Conservation (phyloP, 2,329 filamentous ascomycete genomes). For the Drechslera avenae region DNA sequence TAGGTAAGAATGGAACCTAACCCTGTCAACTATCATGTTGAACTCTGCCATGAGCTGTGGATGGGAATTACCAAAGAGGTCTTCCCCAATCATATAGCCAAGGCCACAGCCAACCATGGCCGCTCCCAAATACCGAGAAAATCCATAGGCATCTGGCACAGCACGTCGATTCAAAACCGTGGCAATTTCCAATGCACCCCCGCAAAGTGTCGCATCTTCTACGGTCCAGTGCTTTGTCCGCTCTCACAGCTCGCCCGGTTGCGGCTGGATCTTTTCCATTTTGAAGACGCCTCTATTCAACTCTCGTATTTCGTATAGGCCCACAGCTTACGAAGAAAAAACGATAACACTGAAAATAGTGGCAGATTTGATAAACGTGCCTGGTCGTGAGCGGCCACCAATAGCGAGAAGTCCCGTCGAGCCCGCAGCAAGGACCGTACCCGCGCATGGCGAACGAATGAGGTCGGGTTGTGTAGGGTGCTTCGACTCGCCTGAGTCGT, state of each 20-base stretch:
- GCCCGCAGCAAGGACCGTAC: slow-evolving; percentile 12
- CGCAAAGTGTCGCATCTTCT: slow-evolving; percentile 23
- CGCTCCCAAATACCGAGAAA: slow-evolving; percentile 23
- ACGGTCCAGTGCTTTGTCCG: slow-evolving; percentile 21
- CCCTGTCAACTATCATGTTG: neutral
- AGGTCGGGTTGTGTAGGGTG: slow-evolving; percentile 15
- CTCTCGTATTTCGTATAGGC: slow-evolving; percentile 21
- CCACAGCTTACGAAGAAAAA: slow-evolving; percentile 11
- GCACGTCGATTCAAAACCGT: slow-evolving; percentile 21
- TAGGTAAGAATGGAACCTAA: slow-evolving; percentile 1
- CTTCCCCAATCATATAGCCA: slow-evolving; percentile 9
- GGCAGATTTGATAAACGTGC: slow-evolving; percentile 20
- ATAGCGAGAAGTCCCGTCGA: slow-evolving; percentile 19
- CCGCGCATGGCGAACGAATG: slow-evolving; percentile 11
- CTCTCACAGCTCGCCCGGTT: slow-evolving; percentile 28
- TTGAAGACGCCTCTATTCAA: slow-evolving; percentile 28
- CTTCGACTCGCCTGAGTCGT: slow-evolving; percentile 26
- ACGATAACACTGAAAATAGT: slow-evolving; percentile 17
- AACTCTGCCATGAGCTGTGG: slow-evolving; percentile 1
- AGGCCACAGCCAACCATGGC: slow-evolving; percentile 23
- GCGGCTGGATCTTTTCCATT: slow-evolving; percentile 20
- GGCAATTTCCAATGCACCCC: slow-evolving; percentile 21
- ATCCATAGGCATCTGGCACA: slow-evolving; percentile 23
- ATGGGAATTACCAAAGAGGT: neutral
- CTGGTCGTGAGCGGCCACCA: slow-evolving; percentile 22